Evolutionary conservation across 495 filamentous ascomycete genomes (phyloP).

Genomic region (Trichoderma parareesei): DNA sequence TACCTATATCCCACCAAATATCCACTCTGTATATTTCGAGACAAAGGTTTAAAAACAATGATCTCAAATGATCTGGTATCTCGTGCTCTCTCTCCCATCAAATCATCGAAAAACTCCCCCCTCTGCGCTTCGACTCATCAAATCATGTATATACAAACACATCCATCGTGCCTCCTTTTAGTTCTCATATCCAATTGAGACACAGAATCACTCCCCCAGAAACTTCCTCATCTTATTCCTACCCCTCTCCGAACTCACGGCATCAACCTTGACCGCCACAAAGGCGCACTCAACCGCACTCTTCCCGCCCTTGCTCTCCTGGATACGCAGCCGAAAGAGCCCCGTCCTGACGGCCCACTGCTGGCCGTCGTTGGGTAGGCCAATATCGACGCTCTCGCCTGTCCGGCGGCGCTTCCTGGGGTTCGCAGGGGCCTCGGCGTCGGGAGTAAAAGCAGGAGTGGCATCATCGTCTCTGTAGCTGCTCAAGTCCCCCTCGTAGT

Average conservation of each 20-base stretch:
- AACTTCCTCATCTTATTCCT: constrained; percentile 66
- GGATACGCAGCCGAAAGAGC: constrained; percentile 75
- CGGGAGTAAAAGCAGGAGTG: constrained; percentile 14
- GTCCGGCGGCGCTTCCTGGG: constrained; percentile 46
- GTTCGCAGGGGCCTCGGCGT: constrained; percentile 28
- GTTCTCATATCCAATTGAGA: too few species aligned
- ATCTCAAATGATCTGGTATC: too few species aligned
- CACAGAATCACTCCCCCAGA: constrained; percentile 27
- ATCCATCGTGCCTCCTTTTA: background rate
- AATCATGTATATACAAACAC: background rate
- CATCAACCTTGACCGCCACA: constrained; percentile 74
- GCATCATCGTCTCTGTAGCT: background rate
- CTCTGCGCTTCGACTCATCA: background rate
- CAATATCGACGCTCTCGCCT: constrained; percentile 20
- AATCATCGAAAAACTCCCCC: background rate
- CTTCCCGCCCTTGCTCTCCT: constrained; percentile 41
- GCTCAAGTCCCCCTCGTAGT: constrained; percentile 21
- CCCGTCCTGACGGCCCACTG: constrained; percentile 70
- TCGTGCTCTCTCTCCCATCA: background rate
- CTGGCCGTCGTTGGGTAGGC: constrained; percentile 21
- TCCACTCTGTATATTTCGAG: too few species aligned
- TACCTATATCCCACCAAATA: too few species aligned
- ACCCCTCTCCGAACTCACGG: constrained; percentile 54
- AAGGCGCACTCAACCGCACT: constrained; percentile 58
- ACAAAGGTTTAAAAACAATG: too few species aligned